These are phyloP conservation scores for Apiotrichum siamense DNA, from an alignment of 1,284 basidiomycete species.

Conservation along the genomic window DNA sequence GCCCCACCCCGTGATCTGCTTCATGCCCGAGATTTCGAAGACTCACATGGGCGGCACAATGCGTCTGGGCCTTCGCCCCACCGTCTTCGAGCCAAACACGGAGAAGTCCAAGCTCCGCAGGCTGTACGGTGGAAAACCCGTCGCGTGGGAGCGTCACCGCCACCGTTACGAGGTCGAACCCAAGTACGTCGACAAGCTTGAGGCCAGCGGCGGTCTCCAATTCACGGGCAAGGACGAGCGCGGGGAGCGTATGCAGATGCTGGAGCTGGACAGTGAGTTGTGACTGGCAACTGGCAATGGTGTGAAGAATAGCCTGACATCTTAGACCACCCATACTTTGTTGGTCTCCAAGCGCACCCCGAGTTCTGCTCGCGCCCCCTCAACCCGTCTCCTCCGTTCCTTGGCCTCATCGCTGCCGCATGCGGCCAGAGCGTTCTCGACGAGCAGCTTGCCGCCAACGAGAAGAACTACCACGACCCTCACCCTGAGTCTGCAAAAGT, in stretches of 20 bases:
- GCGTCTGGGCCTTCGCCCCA: conserved; percentile 91
- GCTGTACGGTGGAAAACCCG: conserved; percentile 76
- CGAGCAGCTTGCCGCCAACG: conserved; percentile 69
- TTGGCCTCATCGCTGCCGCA: conserved; percentile 88
- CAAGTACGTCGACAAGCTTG: conserved; percentile 67
- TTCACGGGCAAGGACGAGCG: conserved; percentile 93
- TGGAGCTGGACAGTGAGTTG: conserved; percentile 71
- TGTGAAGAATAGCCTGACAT: neutral
- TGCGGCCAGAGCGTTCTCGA: conserved; percentile 60
- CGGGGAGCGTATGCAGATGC: conserved; percentile 94
- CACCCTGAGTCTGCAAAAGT: conserved; percentile 50
- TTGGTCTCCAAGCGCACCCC: conserved; percentile 93
- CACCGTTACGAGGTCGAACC: conserved; percentile 99
- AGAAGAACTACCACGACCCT: conserved; percentile 51
- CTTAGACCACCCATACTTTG: conserved; percentile 90
- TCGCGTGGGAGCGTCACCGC: conserved; percentile 94
- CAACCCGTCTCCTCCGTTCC: conserved; percentile 95
- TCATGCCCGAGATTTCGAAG: conserved; percentile 98
- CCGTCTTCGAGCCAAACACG: conserved; percentile 66
- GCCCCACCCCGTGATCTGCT: conserved; percentile 74
- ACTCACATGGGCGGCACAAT: conserved; percentile 99
- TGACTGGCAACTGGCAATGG: neutral
- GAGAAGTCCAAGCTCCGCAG: conserved; percentile 64
- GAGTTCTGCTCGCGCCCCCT: conserved; percentile 98
- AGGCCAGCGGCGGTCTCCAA: conserved; percentile 60